A percentile compares a stretch with the other conserved stretches of the same genome.
These are phyloP conservation scores for Saturnispora sekii DNA, from an alignment of 805 yeast species.

Conservation along the genomic window DNA sequence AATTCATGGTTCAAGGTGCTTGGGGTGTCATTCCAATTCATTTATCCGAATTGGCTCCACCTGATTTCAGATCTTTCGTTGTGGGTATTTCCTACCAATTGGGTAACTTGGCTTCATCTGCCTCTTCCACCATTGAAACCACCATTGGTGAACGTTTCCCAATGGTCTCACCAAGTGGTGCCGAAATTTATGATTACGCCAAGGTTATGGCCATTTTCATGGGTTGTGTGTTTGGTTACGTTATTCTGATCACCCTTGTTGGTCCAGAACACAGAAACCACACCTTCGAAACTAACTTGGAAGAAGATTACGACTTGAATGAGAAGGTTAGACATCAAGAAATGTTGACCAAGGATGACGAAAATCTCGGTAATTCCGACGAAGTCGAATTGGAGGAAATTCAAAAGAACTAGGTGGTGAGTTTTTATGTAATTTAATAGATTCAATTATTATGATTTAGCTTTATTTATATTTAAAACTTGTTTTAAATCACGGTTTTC, in stretches of 20 bases:
- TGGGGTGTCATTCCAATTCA: conserved; percentile 63
- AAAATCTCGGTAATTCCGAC: conserved; percentile 9
- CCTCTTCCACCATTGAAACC: conserved; percentile 60
- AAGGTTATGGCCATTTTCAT: conserved; percentile 58
- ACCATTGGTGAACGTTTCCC: conserved; percentile 52
- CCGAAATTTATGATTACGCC: conserved; percentile 37
- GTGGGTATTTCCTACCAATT: conserved; percentile 58
- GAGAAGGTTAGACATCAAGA: conserved; percentile 14
- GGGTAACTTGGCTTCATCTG: conserved; percentile 59
- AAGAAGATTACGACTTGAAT: conserved; percentile 11
- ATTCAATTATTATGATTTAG: no score
- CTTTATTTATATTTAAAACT: no score
- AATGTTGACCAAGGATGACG: conserved; percentile 6
- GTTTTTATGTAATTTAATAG: background rate
- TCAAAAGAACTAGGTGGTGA: background rate
- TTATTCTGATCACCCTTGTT: conserved; percentile 38
- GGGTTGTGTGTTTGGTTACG: conserved; percentile 50
- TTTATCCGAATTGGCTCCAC: conserved; percentile 51
- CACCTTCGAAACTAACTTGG: conserved; percentile 17
- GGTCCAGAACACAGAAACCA: conserved; percentile 49
- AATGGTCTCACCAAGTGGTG: conserved; percentile 24
- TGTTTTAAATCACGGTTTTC: no score
- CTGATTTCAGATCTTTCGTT: conserved; percentile 52
- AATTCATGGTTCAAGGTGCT: conserved; percentile 57
- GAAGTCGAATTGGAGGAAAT: background rate